Evolutionary conservation across 768 basidiomycete genomes (phyloP).

Genomic region (Fistulinella prunicolor): DNA sequence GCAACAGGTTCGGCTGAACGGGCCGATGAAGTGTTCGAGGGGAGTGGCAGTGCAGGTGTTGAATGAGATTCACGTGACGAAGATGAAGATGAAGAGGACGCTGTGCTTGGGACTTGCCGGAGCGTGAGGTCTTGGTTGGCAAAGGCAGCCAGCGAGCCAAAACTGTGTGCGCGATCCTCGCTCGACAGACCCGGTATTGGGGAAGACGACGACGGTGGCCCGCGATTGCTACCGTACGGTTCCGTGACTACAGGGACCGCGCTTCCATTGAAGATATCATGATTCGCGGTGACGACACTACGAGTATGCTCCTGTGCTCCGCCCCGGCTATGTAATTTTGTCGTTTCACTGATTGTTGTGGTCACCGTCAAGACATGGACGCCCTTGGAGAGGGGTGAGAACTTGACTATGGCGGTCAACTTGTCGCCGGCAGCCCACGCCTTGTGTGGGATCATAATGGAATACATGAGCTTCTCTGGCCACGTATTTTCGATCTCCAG

Average conservation of each 20-base stretch:
- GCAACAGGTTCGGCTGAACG: constrained; percentile 8
- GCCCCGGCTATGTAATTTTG: constrained; percentile 55
- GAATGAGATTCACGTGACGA: constrained; percentile 14
- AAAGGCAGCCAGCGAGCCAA: constrained; percentile 16
- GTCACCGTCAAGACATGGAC: constrained; percentile 63
- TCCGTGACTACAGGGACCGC: constrained; percentile 36
- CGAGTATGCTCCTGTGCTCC: constrained; percentile 60
- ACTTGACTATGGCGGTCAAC: constrained; percentile 79
- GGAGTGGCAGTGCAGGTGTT: neutral
- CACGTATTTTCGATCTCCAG: constrained; percentile 96
- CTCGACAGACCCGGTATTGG: constrained; percentile 17
- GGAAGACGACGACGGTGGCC: neutral
- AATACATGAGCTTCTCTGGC: constrained; percentile 97
- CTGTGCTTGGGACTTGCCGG: constrained; percentile 11
- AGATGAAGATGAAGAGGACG: constrained; percentile 14
- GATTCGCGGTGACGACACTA: constrained; percentile 57
- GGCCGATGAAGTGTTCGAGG: neutral
- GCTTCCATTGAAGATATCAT: constrained; percentile 64
- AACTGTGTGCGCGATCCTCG: constrained; percentile 16
- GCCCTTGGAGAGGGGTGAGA: constrained; percentile 85
- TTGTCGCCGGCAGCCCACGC: constrained; percentile 92
- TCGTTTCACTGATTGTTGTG: constrained; percentile 72
- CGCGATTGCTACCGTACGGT: too few relatives aligned
- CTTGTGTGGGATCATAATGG: constrained; percentile 90
- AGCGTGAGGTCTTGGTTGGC: constrained; percentile 16